Percentiles rank a stretch among this genome's conserved stretches.
phyloP scores from a whole-genome alignment of 805 yeast genomes.

The Yarrowia sp. region DNA sequence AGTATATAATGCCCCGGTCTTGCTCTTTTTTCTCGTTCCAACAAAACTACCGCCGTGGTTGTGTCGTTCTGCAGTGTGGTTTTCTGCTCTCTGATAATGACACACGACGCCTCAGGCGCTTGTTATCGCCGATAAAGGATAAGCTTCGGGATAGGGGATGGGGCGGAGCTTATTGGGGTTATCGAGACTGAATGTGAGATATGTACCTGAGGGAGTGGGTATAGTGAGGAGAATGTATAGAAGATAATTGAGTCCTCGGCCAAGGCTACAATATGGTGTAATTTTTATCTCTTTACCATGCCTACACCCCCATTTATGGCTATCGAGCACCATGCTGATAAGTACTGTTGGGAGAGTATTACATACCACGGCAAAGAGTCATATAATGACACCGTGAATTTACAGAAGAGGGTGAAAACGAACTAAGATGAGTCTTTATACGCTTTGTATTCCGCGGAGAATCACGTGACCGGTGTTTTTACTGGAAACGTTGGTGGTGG shows the following conservation, averaged over 20 bases:
- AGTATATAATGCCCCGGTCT: neutral
- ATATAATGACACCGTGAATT: neutral
- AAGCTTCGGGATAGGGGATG: conserved; percentile 21
- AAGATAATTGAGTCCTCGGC: no score
- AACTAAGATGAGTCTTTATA: neutral
- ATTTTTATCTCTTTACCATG: neutral
- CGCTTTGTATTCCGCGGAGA: no score
- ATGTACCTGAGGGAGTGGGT: neutral
- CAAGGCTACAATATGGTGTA: neutral
- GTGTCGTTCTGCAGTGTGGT: neutral
- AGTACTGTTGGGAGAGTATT: neutral
- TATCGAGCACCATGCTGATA: no score
- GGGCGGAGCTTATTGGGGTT: neutral
- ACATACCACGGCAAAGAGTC: neutral
- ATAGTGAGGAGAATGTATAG: neutral
- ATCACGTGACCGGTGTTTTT: neutral
- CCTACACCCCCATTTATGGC: neutral
- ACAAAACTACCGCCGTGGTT: neutral
- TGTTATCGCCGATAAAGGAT: conserved; percentile 30
- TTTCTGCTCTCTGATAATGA: neutral
- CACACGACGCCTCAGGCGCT: conserved; percentile 15
- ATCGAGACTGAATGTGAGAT: neutral
- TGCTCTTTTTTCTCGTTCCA: neutral
- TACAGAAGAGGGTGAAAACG: neutral
- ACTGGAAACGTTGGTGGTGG: no score